Conservation (phyloP, 192 early-diverging fungal genomes). For the Podila epicladia region DNA sequence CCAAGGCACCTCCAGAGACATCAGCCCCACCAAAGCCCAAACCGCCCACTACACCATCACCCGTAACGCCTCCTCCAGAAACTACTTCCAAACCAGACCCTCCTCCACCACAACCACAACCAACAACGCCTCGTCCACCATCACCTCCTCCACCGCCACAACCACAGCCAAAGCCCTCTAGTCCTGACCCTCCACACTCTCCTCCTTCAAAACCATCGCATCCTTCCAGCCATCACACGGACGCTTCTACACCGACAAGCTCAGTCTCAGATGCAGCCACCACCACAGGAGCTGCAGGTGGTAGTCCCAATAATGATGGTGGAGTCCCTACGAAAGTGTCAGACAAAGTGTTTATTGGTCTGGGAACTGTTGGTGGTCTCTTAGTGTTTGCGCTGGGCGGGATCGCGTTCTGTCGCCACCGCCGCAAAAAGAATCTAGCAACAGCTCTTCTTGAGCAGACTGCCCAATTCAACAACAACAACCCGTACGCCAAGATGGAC, state of each 20-base stretch:
- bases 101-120: neutral
- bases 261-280: neutral
- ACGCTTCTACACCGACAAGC: neutral
- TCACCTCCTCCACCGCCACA: neutral
- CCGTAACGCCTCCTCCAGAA: neutral
- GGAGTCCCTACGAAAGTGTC: slow-evolving; percentile 23
- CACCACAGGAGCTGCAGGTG: neutral
- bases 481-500: slow-evolving; percentile 39
- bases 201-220: neutral
- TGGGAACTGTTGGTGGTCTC: slow-evolving; percentile 37
- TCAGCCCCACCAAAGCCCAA: neutral
- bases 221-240: neutral
- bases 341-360: slow-evolving; percentile 27
- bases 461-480: slow-evolving; percentile 52
- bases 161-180: slow-evolving; percentile 1
- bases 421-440: slow-evolving; percentile 45
- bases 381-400: slow-evolving; percentile 31
- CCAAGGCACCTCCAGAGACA: neutral
- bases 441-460: slow-evolving; percentile 34
- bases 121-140: neutral
- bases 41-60: neutral
- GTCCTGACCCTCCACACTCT: neutral
- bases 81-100: neutral
- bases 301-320: neutral
- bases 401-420: slow-evolving; percentile 38